phyloP scores from a whole-genome alignment of 192 early-diverging fungal species.

The Rhizophagus clarus region DNA sequence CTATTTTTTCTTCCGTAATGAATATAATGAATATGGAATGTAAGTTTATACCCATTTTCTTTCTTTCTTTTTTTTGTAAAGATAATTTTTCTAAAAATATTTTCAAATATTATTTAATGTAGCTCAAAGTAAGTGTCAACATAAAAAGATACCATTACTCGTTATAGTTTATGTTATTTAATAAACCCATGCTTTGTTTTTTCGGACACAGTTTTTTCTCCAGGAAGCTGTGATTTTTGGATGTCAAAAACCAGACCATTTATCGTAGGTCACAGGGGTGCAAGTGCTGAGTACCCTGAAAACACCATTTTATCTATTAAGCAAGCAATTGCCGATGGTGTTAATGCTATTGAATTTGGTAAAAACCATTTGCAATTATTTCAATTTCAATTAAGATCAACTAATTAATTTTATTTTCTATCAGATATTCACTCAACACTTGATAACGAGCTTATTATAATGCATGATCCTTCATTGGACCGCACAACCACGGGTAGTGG shows the following conservation, averaged over 20 bases:
- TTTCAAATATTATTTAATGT: no score
- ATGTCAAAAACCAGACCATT: neutral
- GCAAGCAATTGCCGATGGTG: constrained; percentile 53
- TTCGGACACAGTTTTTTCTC: no score
- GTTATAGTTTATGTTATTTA: no score
- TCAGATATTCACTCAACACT: constrained; percentile 54
- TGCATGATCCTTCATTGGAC: constrained; percentile 56
- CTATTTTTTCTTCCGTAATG: neutral
- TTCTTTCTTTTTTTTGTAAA: neutral
- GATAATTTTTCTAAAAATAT: neutral
- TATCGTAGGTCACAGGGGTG: constrained; percentile 45
- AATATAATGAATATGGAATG: neutral
- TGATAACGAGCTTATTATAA: constrained; percentile 57
- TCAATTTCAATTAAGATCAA: neutral
- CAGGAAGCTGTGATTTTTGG: neutral
- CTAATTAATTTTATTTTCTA: neutral
- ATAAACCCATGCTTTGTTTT: no score
- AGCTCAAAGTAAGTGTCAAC: neutral
- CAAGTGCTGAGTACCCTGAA: constrained; percentile 53
- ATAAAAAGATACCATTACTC: no score
- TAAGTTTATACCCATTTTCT: neutral
- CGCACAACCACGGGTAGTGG: constrained; percentile 56
- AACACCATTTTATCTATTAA: constrained; percentile 56
- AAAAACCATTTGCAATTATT: neutral
- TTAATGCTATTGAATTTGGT: constrained; percentile 55